Conservation (phyloP, 2,329 filamentous ascomycete genomes). For the Colletotrichum somersetense region DNA sequence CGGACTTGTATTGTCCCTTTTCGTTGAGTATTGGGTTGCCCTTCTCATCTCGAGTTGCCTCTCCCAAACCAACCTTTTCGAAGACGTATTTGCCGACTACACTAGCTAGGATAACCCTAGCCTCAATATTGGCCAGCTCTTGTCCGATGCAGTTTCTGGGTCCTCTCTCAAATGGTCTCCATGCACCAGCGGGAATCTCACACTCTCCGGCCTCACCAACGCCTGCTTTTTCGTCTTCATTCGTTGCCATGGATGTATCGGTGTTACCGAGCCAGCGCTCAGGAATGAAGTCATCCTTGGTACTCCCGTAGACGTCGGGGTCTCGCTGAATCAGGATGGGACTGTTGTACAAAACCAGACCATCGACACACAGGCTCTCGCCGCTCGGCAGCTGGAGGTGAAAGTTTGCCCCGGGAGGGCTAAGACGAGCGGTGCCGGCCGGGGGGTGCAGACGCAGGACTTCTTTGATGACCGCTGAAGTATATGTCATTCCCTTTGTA, state of each 20-base stretch:
- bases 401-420: constrained; percentile 46
- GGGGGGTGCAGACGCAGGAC: constrained; percentile 52
- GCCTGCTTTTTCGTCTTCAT: constrained; percentile 32
- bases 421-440: constrained; percentile 48
- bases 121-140: constrained; percentile 66
- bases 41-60: constrained; percentile 35
- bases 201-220: constrained; percentile 15
- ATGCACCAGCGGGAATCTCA: constrained; percentile 54
- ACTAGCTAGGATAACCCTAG: constrained; percentile 60
- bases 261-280: constrained; percentile 55
- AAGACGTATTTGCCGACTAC: constrained; percentile 43
- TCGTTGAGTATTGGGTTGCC: constrained; percentile 38
- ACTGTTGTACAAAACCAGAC: constrained; percentile 52
- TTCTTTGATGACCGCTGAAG: constrained; percentile 55
- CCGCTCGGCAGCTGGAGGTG: constrained; percentile 48
- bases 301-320: constrained; percentile 51
- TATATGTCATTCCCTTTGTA: constrained; percentile 51
- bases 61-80: constrained; percentile 41
- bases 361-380: constrained; percentile 49
- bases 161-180: constrained; percentile 66
- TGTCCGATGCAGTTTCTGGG: constrained; percentile 68
- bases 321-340: constrained; percentile 53
- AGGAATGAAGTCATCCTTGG: constrained; percentile 52
- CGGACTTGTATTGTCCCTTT: constrained; percentile 38
- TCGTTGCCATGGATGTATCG: constrained; percentile 45